Conservation (phyloP, 805 yeast genomes). For the Saturnispora sekii region DNA sequence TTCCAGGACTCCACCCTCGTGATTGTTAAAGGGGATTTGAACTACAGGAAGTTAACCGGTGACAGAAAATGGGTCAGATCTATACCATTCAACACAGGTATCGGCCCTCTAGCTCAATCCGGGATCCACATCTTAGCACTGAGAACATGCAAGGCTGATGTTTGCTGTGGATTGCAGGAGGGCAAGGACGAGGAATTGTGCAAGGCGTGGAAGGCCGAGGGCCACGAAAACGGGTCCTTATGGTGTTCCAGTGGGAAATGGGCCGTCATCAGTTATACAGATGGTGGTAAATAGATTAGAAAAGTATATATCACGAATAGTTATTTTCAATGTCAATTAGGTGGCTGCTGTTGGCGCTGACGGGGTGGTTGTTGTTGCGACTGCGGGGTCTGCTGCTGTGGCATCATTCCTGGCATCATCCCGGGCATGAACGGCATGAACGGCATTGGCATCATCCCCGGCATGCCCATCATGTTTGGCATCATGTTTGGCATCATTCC, state of each 20-base stretch:
- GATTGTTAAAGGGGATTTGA: slow-evolving; percentile 90
- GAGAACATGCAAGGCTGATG: slow-evolving; percentile 96
- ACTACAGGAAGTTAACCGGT: slow-evolving; percentile 88
- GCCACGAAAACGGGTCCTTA: slow-evolving; percentile 56
- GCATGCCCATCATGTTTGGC: slow-evolving; percentile 9
- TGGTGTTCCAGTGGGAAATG: slow-evolving; percentile 91
- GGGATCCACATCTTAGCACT: slow-evolving; percentile 62
- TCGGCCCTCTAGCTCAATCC: slow-evolving; percentile 55
- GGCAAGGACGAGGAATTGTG: slow-evolving; percentile 67
- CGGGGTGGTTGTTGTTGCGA: not conserved
- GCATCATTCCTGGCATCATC: slow-evolving; percentile 9
- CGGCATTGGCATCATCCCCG: slow-evolving; percentile 24
- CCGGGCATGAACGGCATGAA: slow-evolving; percentile 28
- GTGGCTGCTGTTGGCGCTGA: not conserved
- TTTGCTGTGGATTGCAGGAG: slow-evolving; percentile 68
- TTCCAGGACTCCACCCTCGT: slow-evolving; percentile 58
- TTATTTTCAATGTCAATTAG: not conserved
- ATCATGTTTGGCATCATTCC: slow-evolving; percentile 12
- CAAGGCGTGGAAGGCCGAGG: slow-evolving; percentile 42
- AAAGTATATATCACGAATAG: too few species aligned
- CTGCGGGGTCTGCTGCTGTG: not conserved
- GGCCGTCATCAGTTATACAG: slow-evolving; percentile 71
- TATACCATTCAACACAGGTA: slow-evolving; percentile 62
- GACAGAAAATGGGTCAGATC: slow-evolving; percentile 83
- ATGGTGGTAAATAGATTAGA: slow-evolving; percentile 23